Evolutionary conservation across 257 asterid species (phyloP).

Genomic region (Leptodermis oblonga): DNA sequence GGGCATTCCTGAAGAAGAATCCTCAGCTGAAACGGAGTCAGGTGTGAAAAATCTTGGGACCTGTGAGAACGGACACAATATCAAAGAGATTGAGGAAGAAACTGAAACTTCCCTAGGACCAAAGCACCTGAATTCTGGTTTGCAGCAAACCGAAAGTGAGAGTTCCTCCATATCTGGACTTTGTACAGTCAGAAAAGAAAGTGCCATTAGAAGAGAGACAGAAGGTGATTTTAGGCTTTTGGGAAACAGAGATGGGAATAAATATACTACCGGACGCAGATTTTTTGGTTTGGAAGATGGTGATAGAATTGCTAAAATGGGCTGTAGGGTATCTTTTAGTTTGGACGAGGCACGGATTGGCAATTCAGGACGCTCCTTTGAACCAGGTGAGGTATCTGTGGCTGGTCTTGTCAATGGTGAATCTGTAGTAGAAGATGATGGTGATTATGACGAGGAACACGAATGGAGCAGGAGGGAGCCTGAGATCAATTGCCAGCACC

Average conservation of each 20-base stretch:
- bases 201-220: constrained; percentile 33
- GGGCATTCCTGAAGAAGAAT: constrained; percentile 26
- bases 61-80: neutral
- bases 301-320: constrained; percentile 20
- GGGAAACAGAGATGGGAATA: constrained; percentile 23
- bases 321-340: constrained; percentile 19
- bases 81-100: constrained; percentile 23
- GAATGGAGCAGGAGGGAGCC: constrained; percentile 31
- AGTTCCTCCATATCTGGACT: neutral
- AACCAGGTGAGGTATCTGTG: constrained; percentile 18
- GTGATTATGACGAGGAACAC: constrained; percentile 16
- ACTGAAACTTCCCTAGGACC: constrained; percentile 9
- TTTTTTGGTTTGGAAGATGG: constrained; percentile 24
- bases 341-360: constrained; percentile 14
- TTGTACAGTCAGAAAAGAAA: constrained; percentile 18
- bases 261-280: constrained; percentile 12
- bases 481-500: constrained; percentile 29
- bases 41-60: neutral
- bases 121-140: neutral
- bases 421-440: constrained; percentile 11
- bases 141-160: constrained; percentile 2
- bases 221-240: constrained; percentile 30
- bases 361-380: constrained; percentile 8
- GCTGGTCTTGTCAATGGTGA: constrained; percentile 1
- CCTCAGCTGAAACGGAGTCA: constrained; percentile 7